Conservation (phyloP, 2,329 filamentous ascomycete genomes). For the Ophiostoma australiae region DNA sequence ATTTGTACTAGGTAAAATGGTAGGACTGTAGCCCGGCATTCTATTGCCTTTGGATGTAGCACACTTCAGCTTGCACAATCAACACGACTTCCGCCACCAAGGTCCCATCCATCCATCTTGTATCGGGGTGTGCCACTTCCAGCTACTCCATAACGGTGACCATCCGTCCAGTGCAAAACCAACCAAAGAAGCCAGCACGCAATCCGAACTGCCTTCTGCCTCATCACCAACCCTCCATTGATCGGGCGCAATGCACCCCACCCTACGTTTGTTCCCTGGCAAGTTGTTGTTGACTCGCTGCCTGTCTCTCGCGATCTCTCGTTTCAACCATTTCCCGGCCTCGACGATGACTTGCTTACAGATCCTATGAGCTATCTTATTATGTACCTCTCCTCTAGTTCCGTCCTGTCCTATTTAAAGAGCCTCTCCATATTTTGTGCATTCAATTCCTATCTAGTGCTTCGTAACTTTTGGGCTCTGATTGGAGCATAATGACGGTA, state of each 20-base stretch:
- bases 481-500: background rate
- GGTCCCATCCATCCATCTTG: background rate
- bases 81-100: background rate
- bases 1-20: background rate
- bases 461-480: background rate
- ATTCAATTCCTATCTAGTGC: background rate
- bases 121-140: background rate
- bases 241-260: background rate
- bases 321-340: slow-evolving; percentile 8
- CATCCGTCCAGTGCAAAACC: background rate
- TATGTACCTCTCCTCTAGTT: slow-evolving; percentile 43
- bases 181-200: slow-evolving; percentile 62
- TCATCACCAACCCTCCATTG: background rate
- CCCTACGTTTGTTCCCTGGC: background rate
- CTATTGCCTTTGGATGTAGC: background rate
- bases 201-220: slow-evolving; percentile 85
- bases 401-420: background rate
- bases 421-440: background rate
- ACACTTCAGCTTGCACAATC: background rate
- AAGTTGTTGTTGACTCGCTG: background rate
- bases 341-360: slow-evolving; percentile 59
- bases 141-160: background rate
- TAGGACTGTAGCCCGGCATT: background rate
- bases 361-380: no score
- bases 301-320: background rate